Evolutionary conservation across 306 rosid species (phyloP).

Genomic region (Acacia confusa): DNA sequence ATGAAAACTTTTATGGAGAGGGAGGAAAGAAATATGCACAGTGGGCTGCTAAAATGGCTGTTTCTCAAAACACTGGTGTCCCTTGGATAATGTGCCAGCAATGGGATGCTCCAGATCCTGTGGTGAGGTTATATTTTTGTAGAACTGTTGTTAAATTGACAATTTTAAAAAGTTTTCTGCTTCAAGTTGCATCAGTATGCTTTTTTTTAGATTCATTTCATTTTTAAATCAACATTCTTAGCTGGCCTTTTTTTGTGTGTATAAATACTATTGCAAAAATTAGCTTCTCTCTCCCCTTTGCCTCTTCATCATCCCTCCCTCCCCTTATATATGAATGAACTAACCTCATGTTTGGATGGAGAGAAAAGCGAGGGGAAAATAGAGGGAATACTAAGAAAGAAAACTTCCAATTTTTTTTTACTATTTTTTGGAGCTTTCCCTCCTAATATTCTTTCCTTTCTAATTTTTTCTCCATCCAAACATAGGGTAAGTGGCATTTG

Average conservation of each 20-base stretch:
- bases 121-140: slow-evolving; percentile 52
- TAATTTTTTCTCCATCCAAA: no score
- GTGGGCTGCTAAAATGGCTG: slow-evolving; percentile 97
- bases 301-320: neutral
- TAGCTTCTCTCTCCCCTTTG: neutral
- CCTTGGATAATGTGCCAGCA: slow-evolving; percentile 99
- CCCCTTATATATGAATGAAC: neutral
- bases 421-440: no score
- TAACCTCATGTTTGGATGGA: neutral
- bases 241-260: neutral
- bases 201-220: neutral
- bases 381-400: no score
- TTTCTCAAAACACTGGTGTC: slow-evolving; percentile 79
- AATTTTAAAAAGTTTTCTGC: slow-evolving; percentile 1
- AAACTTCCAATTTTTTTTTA: no score
- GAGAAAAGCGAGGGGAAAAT: no score
- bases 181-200: slow-evolving; percentile 3
- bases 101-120: slow-evolving; percentile 93
- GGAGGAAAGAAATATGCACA: slow-evolving; percentile 78
- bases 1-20: slow-evolving; percentile 72
- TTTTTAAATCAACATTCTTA: slow-evolving; percentile 10
- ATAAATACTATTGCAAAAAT: neutral
- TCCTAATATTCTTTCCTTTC: no score
- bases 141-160: neutral
- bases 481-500: neutral